Percentiles rank a stretch among this genome's conserved stretches.
Evolutionary conservation across 208 protist genomes (phyloP).

Genomic region (Phytomonas serpens): DNA sequence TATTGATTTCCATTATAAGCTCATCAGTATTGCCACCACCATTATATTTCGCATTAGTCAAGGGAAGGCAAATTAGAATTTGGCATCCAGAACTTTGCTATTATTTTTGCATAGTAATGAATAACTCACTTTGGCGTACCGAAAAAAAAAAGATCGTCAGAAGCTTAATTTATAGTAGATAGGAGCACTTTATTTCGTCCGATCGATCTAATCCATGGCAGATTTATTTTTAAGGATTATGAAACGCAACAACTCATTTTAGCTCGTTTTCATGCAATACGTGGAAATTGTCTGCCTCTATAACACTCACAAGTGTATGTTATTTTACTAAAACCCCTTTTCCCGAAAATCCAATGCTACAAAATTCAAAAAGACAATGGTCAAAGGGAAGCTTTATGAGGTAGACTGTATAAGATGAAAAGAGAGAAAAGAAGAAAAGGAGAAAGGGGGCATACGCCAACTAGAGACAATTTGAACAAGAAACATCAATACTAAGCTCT

Average conservation of each 20-base stretch:
- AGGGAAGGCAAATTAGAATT: not conserved
- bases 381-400: constrained; percentile 4
- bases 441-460: not conserved
- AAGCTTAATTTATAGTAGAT: not conserved
- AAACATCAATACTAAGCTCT: not conserved
- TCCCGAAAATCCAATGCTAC: not conserved
- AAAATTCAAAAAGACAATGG: not conserved
- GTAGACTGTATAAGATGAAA: constrained; percentile 11
- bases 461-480: not conserved
- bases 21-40: not conserved
- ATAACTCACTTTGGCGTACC: not conserved
- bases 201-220: not conserved
- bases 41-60: not conserved
- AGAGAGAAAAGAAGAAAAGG: constrained; percentile 1
- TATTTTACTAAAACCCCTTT: not conserved
- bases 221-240: not conserved
- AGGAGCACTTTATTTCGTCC: not conserved
- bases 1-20: not conserved
- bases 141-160: not conserved
- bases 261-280: not conserved
- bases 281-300: not conserved
- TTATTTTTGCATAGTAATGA: not conserved
- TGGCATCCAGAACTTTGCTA: not conserved
- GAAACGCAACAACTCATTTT: not conserved
- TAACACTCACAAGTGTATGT: not conserved